phyloP scores from a whole-genome alignment of 2,329 filamentous ascomycete genomes.

The Colletotrichum siamense region DNA sequence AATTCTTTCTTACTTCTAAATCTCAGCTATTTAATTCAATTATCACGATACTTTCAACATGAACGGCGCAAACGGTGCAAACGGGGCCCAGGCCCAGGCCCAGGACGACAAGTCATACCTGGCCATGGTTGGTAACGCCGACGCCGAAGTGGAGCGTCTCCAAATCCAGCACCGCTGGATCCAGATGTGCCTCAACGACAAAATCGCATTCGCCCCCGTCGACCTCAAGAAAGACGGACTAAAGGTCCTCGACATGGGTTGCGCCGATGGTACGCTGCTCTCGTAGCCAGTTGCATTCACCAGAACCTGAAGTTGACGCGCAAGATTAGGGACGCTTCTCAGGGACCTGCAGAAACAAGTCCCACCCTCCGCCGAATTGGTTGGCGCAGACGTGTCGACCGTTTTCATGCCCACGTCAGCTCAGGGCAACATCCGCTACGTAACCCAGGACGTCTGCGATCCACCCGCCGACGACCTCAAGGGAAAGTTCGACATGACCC shows the following conservation, averaged over 20 bases:
- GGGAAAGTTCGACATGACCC: constrained; percentile 8
- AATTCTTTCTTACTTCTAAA: background rate
- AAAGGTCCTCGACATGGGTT: constrained; percentile 22
- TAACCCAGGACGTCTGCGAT: constrained; percentile 11
- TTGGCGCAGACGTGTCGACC: constrained; percentile 17
- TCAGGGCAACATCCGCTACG: constrained; percentile 18
- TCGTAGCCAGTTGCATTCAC: background rate
- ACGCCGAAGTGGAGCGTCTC: constrained; percentile 24
- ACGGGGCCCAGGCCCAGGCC: background rate
- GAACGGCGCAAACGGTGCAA: background rate
- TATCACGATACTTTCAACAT: background rate
- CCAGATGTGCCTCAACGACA: constrained; percentile 3
- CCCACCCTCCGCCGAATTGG: constrained; percentile 17
- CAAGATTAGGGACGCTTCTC: constrained; percentile 13
- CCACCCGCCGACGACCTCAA: background rate
- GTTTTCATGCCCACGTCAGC: constrained; percentile 9
- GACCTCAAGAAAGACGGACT: constrained; percentile 7
- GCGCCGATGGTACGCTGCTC: constrained; percentile 19
- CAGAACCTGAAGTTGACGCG: background rate
- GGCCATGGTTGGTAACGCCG: background rate
- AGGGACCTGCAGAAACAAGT: constrained; percentile 21
- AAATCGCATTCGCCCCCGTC: constrained; percentile 18
- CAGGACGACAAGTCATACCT: background rate
- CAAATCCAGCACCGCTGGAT: constrained; percentile 21
- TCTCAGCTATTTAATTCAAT: background rate